Conservation (phyloP, 2,329 filamentous ascomycete species). For the Claviceps sp. region DNA sequence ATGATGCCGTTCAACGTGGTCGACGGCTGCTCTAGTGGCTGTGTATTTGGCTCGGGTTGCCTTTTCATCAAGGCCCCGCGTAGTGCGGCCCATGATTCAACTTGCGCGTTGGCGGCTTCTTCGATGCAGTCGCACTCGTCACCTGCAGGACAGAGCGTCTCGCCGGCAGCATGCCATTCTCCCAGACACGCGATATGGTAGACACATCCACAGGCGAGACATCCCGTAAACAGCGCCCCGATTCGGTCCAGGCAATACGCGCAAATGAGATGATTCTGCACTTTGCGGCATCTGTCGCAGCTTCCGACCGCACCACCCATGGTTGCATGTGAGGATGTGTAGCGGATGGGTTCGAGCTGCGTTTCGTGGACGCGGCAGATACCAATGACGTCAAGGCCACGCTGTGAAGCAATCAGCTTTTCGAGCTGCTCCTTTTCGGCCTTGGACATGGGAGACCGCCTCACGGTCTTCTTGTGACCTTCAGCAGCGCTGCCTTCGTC, state of each 20-base stretch:
- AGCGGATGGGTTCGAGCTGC: constrained; percentile 45
- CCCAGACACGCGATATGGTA: constrained; percentile 45
- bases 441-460: constrained; percentile 39
- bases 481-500: constrained; percentile 24
- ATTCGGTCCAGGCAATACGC: constrained; percentile 50
- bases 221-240: constrained; percentile 45
- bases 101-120: constrained; percentile 40
- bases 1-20: constrained; percentile 11
- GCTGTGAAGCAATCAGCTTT: constrained; percentile 35
- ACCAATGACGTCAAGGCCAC: constrained; percentile 48
- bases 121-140: constrained; percentile 51
- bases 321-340: constrained; percentile 25
- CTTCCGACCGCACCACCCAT: constrained; percentile 34
- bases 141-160: constrained; percentile 45
- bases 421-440: constrained; percentile 41
- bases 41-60: constrained; percentile 7
- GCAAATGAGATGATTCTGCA: constrained; percentile 45
- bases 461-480: constrained; percentile 20
- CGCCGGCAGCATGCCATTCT: constrained; percentile 44
- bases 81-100: constrained; percentile 46
- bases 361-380: constrained; percentile 49
- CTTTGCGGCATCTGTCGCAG: constrained; percentile 37
- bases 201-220: constrained; percentile 49
- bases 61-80: constrained; percentile 24
- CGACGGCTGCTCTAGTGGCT: constrained; percentile 16